Evolutionary conservation across 2,329 filamentous ascomycete genomes (phyloP), one percentile per base, ranked within the genome.

Genomic region (Talaromyces sp.): DNA sequence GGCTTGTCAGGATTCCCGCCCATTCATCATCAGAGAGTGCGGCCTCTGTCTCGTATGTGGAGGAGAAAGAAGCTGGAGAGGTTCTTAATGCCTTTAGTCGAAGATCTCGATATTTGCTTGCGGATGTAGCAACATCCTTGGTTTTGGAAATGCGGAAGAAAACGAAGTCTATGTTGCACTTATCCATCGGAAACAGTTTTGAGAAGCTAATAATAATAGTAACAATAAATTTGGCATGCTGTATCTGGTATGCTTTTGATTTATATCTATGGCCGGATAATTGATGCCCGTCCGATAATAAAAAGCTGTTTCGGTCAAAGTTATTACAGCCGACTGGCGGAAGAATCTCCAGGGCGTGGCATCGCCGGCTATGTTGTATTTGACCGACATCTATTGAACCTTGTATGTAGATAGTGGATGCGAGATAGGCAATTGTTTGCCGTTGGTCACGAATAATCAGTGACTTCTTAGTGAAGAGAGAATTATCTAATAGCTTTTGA

Each of bases 1-100:
- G 63, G 9, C 65, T 60, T 2, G 66, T 66, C 2, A 75, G 62
- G 5, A 68, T 69, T 11, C 64, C 40, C 2, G 11, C n/a, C 39
- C 39, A 42, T 18, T 42, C 16, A 18, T 42, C 39, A 42, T 42
- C 39, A 42, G 39, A 18, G n/a, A 42, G 18, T 42, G 39, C 39
- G 8, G n/a, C 39, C 18, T 42, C 39, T 16, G 39, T 18, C 39
- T 42, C 39, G 18, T 42, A 42, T 8, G 39, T 42, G 39, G 39
- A 42, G 39, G 39, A 5, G 39, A 42, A 42, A 18, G 39, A 42
- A 21, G 39, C 39, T 42, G 39, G 39, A 7, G 39, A 42, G 16
- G n/a, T 8, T 8, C 18, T 18, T 18, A 42, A 42, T 42, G 39
- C 39, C 7, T 42, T 2, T 42, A 42, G 39, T 42, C 39, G 39